A percentile compares a stretch with the other conserved stretches of the same genome.
These are phyloP conservation scores for Ustilago xerochloae DNA, from an alignment of 1,284 basidiomycete genomes.

Conservation along the genomic window DNA sequence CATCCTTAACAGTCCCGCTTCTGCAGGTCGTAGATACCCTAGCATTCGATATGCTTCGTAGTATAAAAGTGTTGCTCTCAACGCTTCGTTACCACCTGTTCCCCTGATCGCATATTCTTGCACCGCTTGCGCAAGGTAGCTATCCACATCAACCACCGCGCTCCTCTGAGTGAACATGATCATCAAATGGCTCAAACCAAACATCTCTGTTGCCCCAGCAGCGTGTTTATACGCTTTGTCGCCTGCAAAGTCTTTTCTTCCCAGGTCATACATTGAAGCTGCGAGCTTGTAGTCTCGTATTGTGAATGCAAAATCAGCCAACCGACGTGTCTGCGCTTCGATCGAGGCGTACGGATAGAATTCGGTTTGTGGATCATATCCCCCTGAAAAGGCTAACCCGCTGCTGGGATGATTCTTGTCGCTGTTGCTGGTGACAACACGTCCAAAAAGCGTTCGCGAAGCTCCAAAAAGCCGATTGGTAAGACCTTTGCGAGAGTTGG, in stretches of 20 bases:
- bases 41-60: slow-evolving; percentile 56
- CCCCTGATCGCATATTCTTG: no score
- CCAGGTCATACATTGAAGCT: slow-evolving; percentile 82
- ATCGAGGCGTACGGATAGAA: slow-evolving; percentile 70
- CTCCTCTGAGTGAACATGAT: slow-evolving; percentile 41
- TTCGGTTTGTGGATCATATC: slow-evolving; percentile 39
- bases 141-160: slow-evolving; percentile 54
- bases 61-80: slow-evolving; percentile 60
- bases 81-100: slow-evolving; percentile 40
- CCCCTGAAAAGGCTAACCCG: slow-evolving; percentile 55
- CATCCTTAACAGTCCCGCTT: slow-evolving; percentile 52
- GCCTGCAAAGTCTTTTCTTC: slow-evolving; percentile 71
- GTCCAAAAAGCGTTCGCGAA: slow-evolving; percentile 71
- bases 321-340: slow-evolving; percentile 73
- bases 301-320: slow-evolving; percentile 95
- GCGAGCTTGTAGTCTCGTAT: slow-evolving; percentile 90
- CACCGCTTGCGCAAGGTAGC: slow-evolving; percentile 53
- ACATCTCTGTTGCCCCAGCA: slow-evolving; percentile 65
- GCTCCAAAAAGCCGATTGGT: slow-evolving; percentile 79
- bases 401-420: slow-evolving; percentile 9
- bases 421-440: slow-evolving; percentile 53
- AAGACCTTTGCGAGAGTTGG: slow-evolving; percentile 83
- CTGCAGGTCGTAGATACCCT: slow-evolving; percentile 42
- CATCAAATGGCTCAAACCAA: slow-evolving; percentile 59
- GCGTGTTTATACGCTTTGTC: slow-evolving; percentile 61